Evolutionary conservation across 352 stramenopile species (phyloP), one percentile per base, ranked within the genome.

Genomic region (Globisporangium abappressorium): DNA sequence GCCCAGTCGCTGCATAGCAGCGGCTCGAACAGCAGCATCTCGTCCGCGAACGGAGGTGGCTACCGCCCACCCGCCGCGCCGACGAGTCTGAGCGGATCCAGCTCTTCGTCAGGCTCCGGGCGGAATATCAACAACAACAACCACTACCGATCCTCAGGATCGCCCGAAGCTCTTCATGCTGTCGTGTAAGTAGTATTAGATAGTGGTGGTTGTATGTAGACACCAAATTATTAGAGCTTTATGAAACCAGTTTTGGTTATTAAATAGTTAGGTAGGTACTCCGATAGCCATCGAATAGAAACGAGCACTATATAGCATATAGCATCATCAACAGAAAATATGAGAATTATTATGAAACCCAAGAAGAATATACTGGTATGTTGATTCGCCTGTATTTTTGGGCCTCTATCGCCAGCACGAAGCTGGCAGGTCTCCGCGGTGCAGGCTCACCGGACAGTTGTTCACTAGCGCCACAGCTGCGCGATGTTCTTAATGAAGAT

Each of bases 1-100:
- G 18, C 8, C 18, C 43, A 51, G 2, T 51, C 43, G 18, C 43
- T 51, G 43, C 43, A 51, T 12, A 18, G 24, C 28, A 41, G 26
- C 15, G 28, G 15, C 4, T 59, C 54, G 5, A 41, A 14, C 8
- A 59, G 20, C 62, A 70, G 57, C 65, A 78, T 69, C 80, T 80
- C 73, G 75, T 84, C 24, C 30, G 70, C n/a, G 53, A 71, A 68
- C 34, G 54, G 46, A 15, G 22, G 46, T 28, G 24, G 59, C 22
- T 64, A 64, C 59, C 41, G 30, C 8, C 59, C 59, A 24, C 59
- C 59, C 3, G 24, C 41, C 3, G 38, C 68, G 7, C 22, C 26
- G 6, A 57, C 53, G 20, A 51, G 43, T n/a, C 20, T n/a, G 43
- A 51, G 43, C 3, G 43, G 43, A 2, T 51, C 43, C 5, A 51